phyloP scores from a whole-genome alignment of 2,329 filamentous ascomycete genomes.

The Gaeumannomyces sp. region DNA sequence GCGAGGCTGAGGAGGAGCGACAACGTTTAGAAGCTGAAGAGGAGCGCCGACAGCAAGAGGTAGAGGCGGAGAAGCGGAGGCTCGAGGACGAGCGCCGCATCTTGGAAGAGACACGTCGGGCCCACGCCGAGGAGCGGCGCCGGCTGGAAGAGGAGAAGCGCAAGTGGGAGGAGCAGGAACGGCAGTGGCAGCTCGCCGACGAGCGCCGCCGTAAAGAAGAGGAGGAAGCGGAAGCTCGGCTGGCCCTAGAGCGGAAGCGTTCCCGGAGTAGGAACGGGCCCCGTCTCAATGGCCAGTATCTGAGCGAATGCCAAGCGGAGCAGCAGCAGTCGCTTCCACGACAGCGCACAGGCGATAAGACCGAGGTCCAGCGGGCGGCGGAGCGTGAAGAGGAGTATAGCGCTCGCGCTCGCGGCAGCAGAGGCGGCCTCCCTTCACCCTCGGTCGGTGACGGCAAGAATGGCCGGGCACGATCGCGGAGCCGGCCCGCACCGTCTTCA shows the following conservation, averaged over 20 bases:
- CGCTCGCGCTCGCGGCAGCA: conserved; percentile 47
- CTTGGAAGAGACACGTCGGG: conserved; percentile 57
- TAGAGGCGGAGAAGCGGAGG: conserved; percentile 56
- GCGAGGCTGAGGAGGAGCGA: conserved; percentile 53
- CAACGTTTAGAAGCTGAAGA: conserved; percentile 49
- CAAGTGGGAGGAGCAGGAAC: conserved; percentile 73
- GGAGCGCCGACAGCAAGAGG: conserved; percentile 42
- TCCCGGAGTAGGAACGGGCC: conserved; percentile 55
- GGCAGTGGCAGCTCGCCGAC: conserved; percentile 67
- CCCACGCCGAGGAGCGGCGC: conserved; percentile 53
- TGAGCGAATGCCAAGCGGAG: conserved; percentile 80
- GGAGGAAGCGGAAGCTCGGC: conserved; percentile 59
- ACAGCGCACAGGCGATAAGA: conserved; percentile 19
- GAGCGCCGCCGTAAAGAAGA: conserved; percentile 65
- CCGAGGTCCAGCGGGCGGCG: conserved; percentile 57
- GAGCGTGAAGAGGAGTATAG: conserved; percentile 59
- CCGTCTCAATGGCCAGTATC: conserved; percentile 72
- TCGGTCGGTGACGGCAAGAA: conserved; percentile 16
- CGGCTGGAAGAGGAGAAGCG: conserved; percentile 61
- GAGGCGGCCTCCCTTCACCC: conserved; percentile 28
- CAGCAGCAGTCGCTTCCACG: conserved; percentile 29
- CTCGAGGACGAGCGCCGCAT: conserved; percentile 60
- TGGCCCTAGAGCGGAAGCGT: conserved; percentile 60
- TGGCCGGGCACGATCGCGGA: conserved; percentile 32
- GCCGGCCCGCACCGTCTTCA: conserved; percentile 24